Conservation (phyloP, 768 basidiomycete genomes). For the Crassisporium funariophilum region DNA sequence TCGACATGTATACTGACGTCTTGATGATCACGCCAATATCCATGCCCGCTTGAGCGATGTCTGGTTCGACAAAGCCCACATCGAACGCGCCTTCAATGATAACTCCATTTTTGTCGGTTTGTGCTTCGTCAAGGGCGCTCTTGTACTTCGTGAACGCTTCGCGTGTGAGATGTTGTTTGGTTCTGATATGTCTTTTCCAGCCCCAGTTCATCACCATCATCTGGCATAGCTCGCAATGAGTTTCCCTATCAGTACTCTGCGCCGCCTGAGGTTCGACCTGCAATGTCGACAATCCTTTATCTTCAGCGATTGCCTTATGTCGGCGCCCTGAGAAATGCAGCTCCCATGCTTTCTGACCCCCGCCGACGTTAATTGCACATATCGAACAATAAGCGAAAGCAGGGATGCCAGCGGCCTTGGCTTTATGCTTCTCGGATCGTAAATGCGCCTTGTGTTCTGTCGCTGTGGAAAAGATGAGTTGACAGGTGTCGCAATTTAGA, state of each 20-base stretch:
- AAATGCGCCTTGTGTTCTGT: slow-evolving; percentile 31
- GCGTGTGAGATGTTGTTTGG: slow-evolving; percentile 34
- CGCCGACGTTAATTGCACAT: slow-evolving; percentile 28
- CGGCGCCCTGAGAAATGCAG: slow-evolving; percentile 14
- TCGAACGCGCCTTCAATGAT: slow-evolving; percentile 45
- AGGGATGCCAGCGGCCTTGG: slow-evolving; percentile 23
- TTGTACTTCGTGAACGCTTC: slow-evolving; percentile 42
- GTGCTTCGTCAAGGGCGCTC: slow-evolving; percentile 50
- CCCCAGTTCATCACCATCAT: slow-evolving; percentile 15
- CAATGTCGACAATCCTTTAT: slow-evolving; percentile 22
- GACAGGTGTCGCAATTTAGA: slow-evolving; percentile 40
- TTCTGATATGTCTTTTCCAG: slow-evolving; percentile 38
- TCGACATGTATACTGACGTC: slow-evolving; percentile 33
- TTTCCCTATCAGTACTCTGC: slow-evolving; percentile 10
- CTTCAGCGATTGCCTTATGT: slow-evolving; percentile 13
- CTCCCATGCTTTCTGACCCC: slow-evolving; percentile 14
- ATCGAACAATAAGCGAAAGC: slow-evolving; percentile 28
- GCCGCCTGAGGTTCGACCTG: slow-evolving; percentile 34
- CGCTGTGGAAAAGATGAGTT: slow-evolving; percentile 29
- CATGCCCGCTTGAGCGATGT: slow-evolving; percentile 27
- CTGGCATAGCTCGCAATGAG: slow-evolving; percentile 33
- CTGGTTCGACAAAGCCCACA: slow-evolving; percentile 51
- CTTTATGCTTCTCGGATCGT: slow-evolving; percentile 28
- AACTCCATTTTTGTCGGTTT: slow-evolving; percentile 57
- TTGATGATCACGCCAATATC: slow-evolving; percentile 21